Conservation (phyloP, 257 asterid genomes). For the Leonotis leonurus region DNA sequence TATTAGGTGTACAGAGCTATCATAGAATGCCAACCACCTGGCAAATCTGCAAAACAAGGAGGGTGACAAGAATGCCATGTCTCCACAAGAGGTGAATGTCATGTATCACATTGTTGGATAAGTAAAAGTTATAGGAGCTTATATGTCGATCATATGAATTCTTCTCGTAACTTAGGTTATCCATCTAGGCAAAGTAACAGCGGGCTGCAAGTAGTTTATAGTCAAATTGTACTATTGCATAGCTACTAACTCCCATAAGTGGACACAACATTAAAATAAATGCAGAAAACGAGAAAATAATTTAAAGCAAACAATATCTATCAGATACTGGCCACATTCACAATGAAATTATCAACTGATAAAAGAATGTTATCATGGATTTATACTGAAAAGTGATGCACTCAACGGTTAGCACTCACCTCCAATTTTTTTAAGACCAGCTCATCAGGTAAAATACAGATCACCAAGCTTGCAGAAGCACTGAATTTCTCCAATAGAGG, state of each 20-base stretch:
- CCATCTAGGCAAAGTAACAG: background rate
- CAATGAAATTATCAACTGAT: conserved; percentile 2
- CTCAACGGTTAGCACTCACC: conserved; percentile 37
- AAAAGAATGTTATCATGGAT: conserved; percentile 1
- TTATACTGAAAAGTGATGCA: conserved; percentile 7
- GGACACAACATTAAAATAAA: background rate
- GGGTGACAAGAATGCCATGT: background rate
- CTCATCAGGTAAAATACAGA: conserved; percentile 69
- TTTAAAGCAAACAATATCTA: no score
- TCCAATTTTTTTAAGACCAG: conserved; percentile 48
- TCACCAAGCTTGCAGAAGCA: conserved; percentile 41
- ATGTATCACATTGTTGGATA: background rate
- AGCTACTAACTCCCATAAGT: background rate
- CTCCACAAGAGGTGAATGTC: background rate
- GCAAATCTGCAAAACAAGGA: background rate
- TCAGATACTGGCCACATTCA: background rate
- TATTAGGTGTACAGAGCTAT: background rate
- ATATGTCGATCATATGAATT: background rate
- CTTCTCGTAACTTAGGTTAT: background rate
- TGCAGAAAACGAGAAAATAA: no score
- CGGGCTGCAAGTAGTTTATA: background rate
- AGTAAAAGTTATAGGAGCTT: background rate
- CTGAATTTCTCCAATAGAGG: conserved; percentile 55
- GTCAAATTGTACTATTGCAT: background rate
- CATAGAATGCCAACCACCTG: background rate